Base-by-base conservation (phyloP, 169 alveolate genomes). In the Plasmodium vinckei region DNA sequence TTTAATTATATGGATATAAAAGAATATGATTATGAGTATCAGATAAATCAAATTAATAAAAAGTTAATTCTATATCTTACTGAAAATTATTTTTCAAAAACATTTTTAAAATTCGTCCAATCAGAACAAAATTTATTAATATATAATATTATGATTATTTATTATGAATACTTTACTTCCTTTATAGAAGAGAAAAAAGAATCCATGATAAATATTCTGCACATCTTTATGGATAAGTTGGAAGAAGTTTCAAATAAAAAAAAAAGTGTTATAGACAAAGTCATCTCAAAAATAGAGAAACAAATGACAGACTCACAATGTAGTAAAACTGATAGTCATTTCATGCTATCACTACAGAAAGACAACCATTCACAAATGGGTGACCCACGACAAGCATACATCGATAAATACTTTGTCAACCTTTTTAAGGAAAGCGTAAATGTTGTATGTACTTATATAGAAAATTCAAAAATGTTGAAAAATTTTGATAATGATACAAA, bases 181-280 rank as follows among this genome's bases (percentile, higher is more conserved):
- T 79, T 79, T 10, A 67, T 79, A n/a, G 89, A 79, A n/a, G 89
- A 79, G 46, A 54, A n/a, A 60, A 67, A 67, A 12, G 71, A 46
- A n/a, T 19, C 47, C 1, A 64, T 79, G 53, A 42, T 57, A 25
- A 39, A 51, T 9, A 12, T 75, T 12, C 10, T 75, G n/a, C 10
- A 13, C 5, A 57, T 51, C 9, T 17, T 69, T 9, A 25, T 69
- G 9, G n/a, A 13, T 7, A 71, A 15, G 12, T 33, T 54, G 4
- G 33, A 47, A 47, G 7, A 23, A 15, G 15, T 7, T 27, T 27
- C 27, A 1, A 54, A 1, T 1, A 71, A 25, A 0, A 12, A n/a
- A 67, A 67, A 67, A 1, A 0, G 5, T 44, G 5, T 4, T 15
- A 0, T 2, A 27, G 5, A 27, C 39, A 27, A 27, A 27, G 1